Evolutionary conservation across 139 green algal species (phyloP).

Genomic region (Tetraselmis striata): DNA sequence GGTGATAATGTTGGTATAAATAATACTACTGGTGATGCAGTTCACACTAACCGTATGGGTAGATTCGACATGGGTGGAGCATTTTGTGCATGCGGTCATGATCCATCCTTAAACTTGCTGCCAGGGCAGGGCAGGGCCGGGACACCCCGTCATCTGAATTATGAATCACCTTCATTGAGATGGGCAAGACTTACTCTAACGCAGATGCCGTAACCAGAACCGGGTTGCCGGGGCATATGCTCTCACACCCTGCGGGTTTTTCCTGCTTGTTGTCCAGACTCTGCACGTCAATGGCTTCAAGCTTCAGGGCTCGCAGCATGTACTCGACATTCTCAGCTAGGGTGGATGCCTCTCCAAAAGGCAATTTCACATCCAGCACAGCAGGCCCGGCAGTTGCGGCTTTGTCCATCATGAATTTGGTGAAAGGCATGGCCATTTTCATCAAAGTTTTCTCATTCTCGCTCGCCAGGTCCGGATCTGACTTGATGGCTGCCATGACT

Average conservation of each 20-base stretch:
- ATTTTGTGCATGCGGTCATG: too few species aligned
- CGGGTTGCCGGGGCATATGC: neutral
- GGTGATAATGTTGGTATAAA: too few species aligned
- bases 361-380: constrained; percentile 44
- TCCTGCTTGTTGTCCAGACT: neutral
- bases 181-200: too few species aligned
- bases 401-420: constrained; percentile 83
- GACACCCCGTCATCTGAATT: too few species aligned
- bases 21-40: too few species aligned
- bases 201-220: too few species aligned
- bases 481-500: constrained; percentile 13
- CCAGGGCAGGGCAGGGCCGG: too few species aligned
- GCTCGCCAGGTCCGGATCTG: constrained; percentile 12
- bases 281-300: constrained; percentile 34
- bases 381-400: constrained; percentile 48
- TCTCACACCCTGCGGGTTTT: neutral
- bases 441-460: constrained; percentile 71
- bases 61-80: too few species aligned
- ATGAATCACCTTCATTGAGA: too few species aligned
- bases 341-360: constrained; percentile 73
- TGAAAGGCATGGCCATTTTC: constrained; percentile 81
- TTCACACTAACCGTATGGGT: too few species aligned
- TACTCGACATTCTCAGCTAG: constrained; percentile 67
- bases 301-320: constrained; percentile 46
- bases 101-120: too few species aligned